Conservation (phyloP, 2,329 filamentous ascomycete genomes). For the Gnomoniopsis smithogilvyi region DNA sequence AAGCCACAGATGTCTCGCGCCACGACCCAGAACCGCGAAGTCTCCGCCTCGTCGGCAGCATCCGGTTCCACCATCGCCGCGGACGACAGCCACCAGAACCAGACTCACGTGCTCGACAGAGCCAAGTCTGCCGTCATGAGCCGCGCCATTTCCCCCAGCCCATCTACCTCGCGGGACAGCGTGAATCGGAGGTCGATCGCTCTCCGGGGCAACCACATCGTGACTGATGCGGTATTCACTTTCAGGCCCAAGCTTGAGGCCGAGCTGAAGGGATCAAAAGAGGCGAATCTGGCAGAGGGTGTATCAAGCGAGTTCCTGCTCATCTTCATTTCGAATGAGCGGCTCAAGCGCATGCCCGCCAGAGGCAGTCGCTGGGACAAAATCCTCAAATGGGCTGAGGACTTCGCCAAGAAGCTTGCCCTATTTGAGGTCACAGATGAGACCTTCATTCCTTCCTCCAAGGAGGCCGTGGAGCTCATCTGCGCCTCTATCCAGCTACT, state of each 20-base stretch:
- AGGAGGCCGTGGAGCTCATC: conserved; percentile 18
- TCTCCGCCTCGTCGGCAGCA: conserved; percentile 15
- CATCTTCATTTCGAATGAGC: conserved; percentile 17
- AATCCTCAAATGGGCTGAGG: conserved; percentile 18
- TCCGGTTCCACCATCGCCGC: conserved; percentile 17
- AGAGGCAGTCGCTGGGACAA: conserved; percentile 19
- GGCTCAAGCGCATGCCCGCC: conserved; percentile 18
- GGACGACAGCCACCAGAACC: conserved; percentile 13
- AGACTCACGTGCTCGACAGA: conserved; percentile 12
- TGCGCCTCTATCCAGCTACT: conserved; percentile 17
- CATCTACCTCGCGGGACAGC: conserved; percentile 7
- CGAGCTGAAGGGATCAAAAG: conserved; percentile 17
- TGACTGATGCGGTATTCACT: conserved; percentile 15
- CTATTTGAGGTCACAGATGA: conserved; percentile 18
- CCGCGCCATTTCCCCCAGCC: conserved; percentile 14
- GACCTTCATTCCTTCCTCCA: conserved; percentile 18
- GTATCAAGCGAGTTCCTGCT: conserved; percentile 18
- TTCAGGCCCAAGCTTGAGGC: conserved; percentile 16
- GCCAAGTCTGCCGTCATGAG: conserved; percentile 15
- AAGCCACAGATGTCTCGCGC: conserved; percentile 17
- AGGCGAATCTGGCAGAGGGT: conserved; percentile 13
- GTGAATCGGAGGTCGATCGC: conserved; percentile 10
- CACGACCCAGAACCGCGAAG: conserved; percentile 11
- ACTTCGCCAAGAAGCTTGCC: conserved; percentile 19
- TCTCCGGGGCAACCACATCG: conserved; percentile 18